These are phyloP conservation scores for Saraca asoca DNA, from an alignment of 331 rosid genomes.

Conservation along the genomic window DNA sequence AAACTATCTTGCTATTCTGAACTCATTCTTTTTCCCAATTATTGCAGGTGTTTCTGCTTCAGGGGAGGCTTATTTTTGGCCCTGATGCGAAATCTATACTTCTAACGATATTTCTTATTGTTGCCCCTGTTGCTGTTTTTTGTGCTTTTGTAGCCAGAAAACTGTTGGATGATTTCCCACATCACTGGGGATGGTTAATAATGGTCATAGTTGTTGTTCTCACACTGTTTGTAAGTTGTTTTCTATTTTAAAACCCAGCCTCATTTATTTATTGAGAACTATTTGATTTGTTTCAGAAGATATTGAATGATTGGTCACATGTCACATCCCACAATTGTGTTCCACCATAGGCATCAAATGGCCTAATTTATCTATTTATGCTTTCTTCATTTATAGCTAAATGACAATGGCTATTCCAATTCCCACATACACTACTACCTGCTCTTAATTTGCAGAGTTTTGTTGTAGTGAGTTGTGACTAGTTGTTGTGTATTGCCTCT, in stretches of 20 bases:
- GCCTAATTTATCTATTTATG: background rate
- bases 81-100: conserved; percentile 68
- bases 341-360: conserved; percentile 9
- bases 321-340: background rate
- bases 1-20: conserved; percentile 1
- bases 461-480: background rate
- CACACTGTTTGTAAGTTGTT: conserved; percentile 58
- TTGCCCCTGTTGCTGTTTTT: conserved; percentile 58
- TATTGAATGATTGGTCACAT: background rate
- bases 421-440: background rate
- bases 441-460: background rate
- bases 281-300: background rate
- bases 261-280: conserved; percentile 11
- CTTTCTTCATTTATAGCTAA: no score
- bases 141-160: conserved; percentile 52
- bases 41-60: conserved; percentile 59
- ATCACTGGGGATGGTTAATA: conserved; percentile 47
- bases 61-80: conserved; percentile 72
- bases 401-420: background rate
- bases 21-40: background rate
- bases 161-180: conserved; percentile 45
- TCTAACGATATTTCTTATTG: conserved; percentile 50
- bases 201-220: conserved; percentile 40
- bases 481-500: background rate
- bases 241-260: background rate